Percentiles rank a stretch among this genome's conserved stretches.
Conservation (phyloP, 306 rosid genomes). For the Begonia masoniana region DNA sequence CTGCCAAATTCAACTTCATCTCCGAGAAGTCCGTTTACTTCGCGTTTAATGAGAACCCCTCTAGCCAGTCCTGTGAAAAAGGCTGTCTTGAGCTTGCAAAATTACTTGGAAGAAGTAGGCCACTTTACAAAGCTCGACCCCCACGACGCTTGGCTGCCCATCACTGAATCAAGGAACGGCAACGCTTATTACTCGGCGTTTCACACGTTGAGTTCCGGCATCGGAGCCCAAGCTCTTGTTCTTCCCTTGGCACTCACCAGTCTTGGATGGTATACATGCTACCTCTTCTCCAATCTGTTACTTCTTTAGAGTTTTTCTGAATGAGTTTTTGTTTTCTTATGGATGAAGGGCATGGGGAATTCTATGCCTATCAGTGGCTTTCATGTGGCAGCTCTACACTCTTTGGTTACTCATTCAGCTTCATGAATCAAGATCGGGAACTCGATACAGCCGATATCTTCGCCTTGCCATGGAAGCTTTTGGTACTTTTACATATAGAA, state of each 20-base stretch:
- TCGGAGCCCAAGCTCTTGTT: slow-evolving; percentile 55
- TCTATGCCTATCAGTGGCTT: slow-evolving; percentile 33
- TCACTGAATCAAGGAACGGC: slow-evolving; percentile 58
- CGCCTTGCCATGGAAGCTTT: slow-evolving; percentile 34
- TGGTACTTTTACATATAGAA: slow-evolving; percentile 12
- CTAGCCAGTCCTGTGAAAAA: slow-evolving; percentile 1
- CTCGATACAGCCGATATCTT: slow-evolving; percentile 45
- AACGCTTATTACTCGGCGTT: slow-evolving; percentile 45
- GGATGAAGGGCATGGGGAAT: slow-evolving; percentile 50
- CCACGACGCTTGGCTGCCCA: slow-evolving; percentile 60
- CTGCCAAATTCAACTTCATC: not conserved
- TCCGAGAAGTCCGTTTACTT: not conserved
- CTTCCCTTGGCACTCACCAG: slow-evolving; percentile 46
- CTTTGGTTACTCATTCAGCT: slow-evolving; percentile 44
- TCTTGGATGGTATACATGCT: slow-evolving; percentile 45
- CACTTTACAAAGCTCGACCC: slow-evolving; percentile 34
- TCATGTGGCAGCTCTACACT: slow-evolving; percentile 51
- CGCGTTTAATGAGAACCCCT: not conserved
- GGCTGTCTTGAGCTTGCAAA: not conserved
- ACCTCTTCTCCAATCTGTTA: not conserved
- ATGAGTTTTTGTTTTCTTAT: not conserved
- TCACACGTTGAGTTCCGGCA: slow-evolving; percentile 48
- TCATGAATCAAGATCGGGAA: slow-evolving; percentile 37
- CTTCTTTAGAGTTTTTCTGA: not conserved
- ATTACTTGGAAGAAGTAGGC: slow-evolving; percentile 1